A percentile compares a stretch with the other conserved stretches of the same genome.
Evolutionary conservation across 176 grass and related monocot genomes (phyloP).

Genomic region (Eleusine indica): DNA sequence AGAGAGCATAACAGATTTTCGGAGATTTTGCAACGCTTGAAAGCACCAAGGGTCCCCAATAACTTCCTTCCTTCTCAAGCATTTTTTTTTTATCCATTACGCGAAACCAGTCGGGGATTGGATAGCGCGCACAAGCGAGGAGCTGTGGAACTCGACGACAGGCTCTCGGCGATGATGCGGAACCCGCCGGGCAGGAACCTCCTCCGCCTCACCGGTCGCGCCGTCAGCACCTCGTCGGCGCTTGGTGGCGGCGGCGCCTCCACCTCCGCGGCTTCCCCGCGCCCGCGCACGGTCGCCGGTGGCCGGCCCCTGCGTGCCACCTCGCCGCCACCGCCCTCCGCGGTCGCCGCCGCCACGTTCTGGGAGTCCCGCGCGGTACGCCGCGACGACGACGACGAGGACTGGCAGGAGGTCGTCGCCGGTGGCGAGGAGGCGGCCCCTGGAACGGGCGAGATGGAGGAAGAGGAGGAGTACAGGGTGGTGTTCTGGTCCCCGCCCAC

Average conservation of each 20-base stretch:
- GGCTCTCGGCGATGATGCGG: slow-evolving; percentile 46
- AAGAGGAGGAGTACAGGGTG: slow-evolving; percentile 46
- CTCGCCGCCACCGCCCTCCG: slow-evolving; percentile 48
- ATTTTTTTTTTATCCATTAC: not conserved
- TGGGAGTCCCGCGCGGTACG: slow-evolving; percentile 49
- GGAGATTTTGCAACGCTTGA: not conserved
- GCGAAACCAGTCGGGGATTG: slow-evolving; percentile 29
- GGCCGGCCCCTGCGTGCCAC: slow-evolving; percentile 41
- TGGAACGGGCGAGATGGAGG: slow-evolving; percentile 4
- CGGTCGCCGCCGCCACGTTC: slow-evolving; percentile 34
- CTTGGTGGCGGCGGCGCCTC: slow-evolving; percentile 25
- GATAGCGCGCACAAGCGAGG: slow-evolving; percentile 24
- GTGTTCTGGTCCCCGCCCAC: slow-evolving; percentile 67
- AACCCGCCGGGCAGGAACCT: slow-evolving; percentile 58
- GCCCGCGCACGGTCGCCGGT: slow-evolving; percentile 27
- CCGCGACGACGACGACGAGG: slow-evolving; percentile 51
- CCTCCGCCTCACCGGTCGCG: slow-evolving; percentile 53
- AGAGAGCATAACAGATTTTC: not conserved
- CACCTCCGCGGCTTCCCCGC: slow-evolving; percentile 40
- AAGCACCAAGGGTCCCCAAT: not conserved
- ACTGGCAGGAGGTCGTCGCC: slow-evolving; percentile 63
- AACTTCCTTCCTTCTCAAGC: not conserved
- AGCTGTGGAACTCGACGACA: not conserved
- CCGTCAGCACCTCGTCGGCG: slow-evolving; percentile 40
- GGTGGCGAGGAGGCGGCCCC: slow-evolving; percentile 13